Base-by-base conservation (phyloP, 345 rosid species). In the Heritiera fomes region DNA sequence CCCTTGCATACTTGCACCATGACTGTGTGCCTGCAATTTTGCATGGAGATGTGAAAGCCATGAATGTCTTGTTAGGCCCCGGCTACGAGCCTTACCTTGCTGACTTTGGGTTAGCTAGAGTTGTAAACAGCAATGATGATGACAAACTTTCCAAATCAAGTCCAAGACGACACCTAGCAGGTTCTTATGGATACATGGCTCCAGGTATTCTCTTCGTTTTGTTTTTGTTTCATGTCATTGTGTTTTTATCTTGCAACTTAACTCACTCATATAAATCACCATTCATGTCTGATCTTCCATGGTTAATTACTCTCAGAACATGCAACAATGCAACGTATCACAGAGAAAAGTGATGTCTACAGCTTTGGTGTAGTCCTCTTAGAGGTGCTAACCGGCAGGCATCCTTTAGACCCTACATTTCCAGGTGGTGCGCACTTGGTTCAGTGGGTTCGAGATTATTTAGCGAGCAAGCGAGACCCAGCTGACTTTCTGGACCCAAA, bases 121-220 rank as follows among this genome's bases (percentile, higher is more conserved):
- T 79, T 67, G 82, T 91, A 13, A 77, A 84, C 68, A 72, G 52
- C 34, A 79, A 64, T 34, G 56, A 30, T 30, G 78, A 40, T 64
- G 86, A 82, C 30, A 90, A 84, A 58, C 77, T 77, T 13, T 82
- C 86, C 6, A 88, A 85, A 83, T 84, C 84, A 14, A 84, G 82
- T 80, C 91, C 80, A 73, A 90, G 87, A 77, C 93, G 93, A 67
- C 91, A 88, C n/a, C 86, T 93, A 40, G 97, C 95, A 45, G 99
- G 99, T 71, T 95, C 99, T 71, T 95, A 95, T 52, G 98, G 99
- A 72, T 95, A 95, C 82, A 95, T 95, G 97, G 98, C 97, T 82
- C 98, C 99, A 80, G 98, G 99, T 93, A 86, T 30, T 7, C 53
- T 34, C 23, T 12, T 73, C 74, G 40, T 11, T 3, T 3, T 1